A percentile compares a stretch with the other conserved stretches of the same genome.
Evolutionary conservation across 169 alveolate species (phyloP).

Genomic region (Cryptosporidium meleagridis): DNA sequence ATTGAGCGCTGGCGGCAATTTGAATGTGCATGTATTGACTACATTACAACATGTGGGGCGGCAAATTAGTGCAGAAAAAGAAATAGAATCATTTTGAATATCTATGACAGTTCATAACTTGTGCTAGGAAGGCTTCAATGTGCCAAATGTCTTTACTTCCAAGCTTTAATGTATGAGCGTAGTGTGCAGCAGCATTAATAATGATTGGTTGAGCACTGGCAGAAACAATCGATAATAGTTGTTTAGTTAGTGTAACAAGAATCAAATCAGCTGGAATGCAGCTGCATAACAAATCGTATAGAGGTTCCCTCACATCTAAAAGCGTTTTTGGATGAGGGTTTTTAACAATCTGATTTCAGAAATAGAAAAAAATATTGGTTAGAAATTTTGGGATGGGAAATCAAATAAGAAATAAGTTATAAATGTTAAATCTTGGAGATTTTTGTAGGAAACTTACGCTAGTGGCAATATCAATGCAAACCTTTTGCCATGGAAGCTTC

Average conservation of each 20-base stretch:
- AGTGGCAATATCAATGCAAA: slow-evolving; percentile 78
- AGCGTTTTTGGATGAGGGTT: slow-evolving; percentile 73
- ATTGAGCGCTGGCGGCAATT: background rate
- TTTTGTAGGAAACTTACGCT: slow-evolving; percentile 58
- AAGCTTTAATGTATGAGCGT: slow-evolving; percentile 79
- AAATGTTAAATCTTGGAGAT: slow-evolving; percentile 44
- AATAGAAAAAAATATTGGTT: background rate
- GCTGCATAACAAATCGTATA: slow-evolving; percentile 83
- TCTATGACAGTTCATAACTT: slow-evolving; percentile 77
- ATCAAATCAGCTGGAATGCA: slow-evolving; percentile 84
- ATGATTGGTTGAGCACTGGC: slow-evolving; percentile 37
- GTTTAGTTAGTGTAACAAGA: slow-evolving; percentile 78
- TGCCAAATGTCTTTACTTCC: slow-evolving; percentile 86
- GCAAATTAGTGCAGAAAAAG: background rate
- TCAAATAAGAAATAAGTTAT: slow-evolving; percentile 44
- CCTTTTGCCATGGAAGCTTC: slow-evolving; percentile 84
- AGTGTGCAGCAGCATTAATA: slow-evolving; percentile 62
- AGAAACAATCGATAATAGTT: slow-evolving; percentile 58
- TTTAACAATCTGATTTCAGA: slow-evolving; percentile 5
- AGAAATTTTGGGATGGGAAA: slow-evolving; percentile 33
- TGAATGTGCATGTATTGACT: background rate
- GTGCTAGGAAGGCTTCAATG: slow-evolving; percentile 86
- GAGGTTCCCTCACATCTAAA: slow-evolving; percentile 79
- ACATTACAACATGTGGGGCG: background rate
- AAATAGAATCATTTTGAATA: slow-evolving; percentile 31